Evolutionary conservation across 495 filamentous ascomycete genomes (phyloP).

Genomic region (Oleoguttula mirabilis): DNA sequence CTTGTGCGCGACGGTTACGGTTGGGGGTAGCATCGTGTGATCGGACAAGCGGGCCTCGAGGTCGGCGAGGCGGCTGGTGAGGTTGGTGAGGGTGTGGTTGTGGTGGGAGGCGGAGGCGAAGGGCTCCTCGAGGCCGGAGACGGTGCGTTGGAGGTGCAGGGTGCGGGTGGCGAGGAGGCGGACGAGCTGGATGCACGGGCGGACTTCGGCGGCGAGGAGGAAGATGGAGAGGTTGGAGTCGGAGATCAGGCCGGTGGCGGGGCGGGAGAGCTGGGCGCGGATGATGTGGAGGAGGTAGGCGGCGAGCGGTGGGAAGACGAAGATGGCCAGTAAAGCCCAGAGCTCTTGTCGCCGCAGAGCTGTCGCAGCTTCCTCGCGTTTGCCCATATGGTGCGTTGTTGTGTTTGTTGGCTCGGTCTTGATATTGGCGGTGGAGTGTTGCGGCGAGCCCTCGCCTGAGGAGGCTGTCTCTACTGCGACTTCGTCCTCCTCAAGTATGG

Average conservation of each 20-base stretch:
- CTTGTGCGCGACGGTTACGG: slow-evolving; percentile 20
- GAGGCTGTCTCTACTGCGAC: slow-evolving; percentile 23
- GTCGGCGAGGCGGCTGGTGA: slow-evolving; percentile 54
- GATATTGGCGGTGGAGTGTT: no score
- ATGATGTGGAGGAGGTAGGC: slow-evolving; percentile 24
- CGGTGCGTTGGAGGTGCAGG: slow-evolving; percentile 67
- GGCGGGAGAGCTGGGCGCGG: slow-evolving; percentile 51
- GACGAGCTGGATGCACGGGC: slow-evolving; percentile 67
- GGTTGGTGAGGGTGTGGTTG: slow-evolving; percentile 39
- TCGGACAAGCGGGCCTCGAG: slow-evolving; percentile 51
- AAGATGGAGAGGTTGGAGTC: slow-evolving; percentile 70
- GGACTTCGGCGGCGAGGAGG: slow-evolving; percentile 72
- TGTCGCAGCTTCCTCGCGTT: slow-evolving; percentile 15
- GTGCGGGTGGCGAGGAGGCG: slow-evolving; percentile 68
- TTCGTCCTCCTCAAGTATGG: slow-evolving; percentile 34
- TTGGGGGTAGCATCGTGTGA: slow-evolving; percentile 14
- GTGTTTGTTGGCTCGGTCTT: no score
- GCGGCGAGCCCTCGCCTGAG: slow-evolving; percentile 22
- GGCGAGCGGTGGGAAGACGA: slow-evolving; percentile 63
- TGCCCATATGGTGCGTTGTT: neutral
- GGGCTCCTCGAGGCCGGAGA: slow-evolving; percentile 39
- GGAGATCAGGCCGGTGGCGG: slow-evolving; percentile 53
- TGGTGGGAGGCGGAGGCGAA: slow-evolving; percentile 18
- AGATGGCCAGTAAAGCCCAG: slow-evolving; percentile 62
- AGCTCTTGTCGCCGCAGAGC: slow-evolving; percentile 68